Conservation (phyloP, 352 stramenopile genomes). For the Pythium volutum region DNA sequence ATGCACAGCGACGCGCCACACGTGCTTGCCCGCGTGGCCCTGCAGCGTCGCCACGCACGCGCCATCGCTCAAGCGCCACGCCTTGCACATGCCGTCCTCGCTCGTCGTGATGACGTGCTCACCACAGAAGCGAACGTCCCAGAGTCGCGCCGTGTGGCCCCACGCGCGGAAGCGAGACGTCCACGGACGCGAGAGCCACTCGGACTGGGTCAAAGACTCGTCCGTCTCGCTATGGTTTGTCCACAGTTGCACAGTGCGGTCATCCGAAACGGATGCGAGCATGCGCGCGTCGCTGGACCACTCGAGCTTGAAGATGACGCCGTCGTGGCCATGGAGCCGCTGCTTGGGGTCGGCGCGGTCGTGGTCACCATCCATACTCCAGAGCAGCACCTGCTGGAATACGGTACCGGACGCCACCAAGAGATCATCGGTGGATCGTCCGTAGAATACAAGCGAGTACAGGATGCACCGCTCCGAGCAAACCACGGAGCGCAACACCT, state of each 20-base stretch:
- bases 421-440: constrained; percentile 50
- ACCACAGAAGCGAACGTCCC: constrained; percentile 77
- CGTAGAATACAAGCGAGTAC: constrained; percentile 78
- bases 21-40: constrained; percentile 70
- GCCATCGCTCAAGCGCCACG: constrained; percentile 54
- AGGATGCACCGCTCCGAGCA: constrained; percentile 81
- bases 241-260: constrained; percentile 84
- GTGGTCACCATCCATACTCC: constrained; percentile 37
- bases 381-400: constrained; percentile 86
- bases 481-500: constrained; percentile 53
- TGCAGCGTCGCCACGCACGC: constrained; percentile 70
- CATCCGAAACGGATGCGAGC: constrained; percentile 83
- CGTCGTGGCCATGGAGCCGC: constrained; percentile 76
- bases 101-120: constrained; percentile 54
- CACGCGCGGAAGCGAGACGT: constrained; percentile 64
- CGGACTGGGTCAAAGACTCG: constrained; percentile 12
- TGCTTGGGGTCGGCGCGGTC: constrained; percentile 34
- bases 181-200: constrained; percentile 27
- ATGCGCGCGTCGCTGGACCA: constrained; percentile 67
- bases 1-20: constrained; percentile 74
- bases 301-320: constrained; percentile 80
- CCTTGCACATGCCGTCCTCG: constrained; percentile 74
- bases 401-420: constrained; percentile 81
- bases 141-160: constrained; percentile 81
- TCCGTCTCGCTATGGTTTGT: constrained; percentile 29